Evolutionary conservation across 2,329 filamentous ascomycete genomes (phyloP).

Genomic region (Pestalotiopsis fici): DNA sequence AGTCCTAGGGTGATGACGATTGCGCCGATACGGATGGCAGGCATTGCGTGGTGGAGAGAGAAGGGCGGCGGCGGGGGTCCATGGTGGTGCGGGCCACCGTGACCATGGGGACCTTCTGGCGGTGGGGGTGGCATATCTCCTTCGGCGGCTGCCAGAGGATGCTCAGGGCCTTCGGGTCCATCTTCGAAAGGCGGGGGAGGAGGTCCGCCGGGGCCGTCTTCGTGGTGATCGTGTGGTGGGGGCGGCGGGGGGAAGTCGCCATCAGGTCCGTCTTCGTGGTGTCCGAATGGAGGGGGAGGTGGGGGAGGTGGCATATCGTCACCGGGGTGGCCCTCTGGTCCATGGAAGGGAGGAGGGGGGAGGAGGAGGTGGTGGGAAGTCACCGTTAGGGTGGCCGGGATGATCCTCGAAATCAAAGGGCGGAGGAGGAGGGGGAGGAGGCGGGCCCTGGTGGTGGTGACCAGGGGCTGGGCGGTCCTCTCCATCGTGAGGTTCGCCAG

Average conservation of each 20-base stretch:
- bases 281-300: conserved; percentile 6
- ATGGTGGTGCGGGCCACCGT: conserved; percentile 7
- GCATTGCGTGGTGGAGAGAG: conserved; percentile 12
- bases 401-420: background rate
- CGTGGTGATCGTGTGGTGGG: background rate
- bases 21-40: conserved; percentile 14
- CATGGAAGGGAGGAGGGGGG: conserved; percentile 7
- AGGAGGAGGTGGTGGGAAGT: conserved; percentile 11
- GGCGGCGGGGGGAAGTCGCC: conserved; percentile 9
- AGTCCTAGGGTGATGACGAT: conserved; percentile 24
- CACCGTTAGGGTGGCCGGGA: background rate
- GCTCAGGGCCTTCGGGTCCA: background rate
- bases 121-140: conserved; percentile 9
- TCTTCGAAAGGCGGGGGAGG: conserved; percentile 11
- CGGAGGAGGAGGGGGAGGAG: conserved; percentile 5
- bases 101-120: conserved; percentile 1
- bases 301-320: conserved; percentile 8
- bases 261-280: conserved; percentile 1
- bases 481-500: background rate
- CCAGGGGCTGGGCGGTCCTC: conserved; percentile 3
- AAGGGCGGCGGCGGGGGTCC: conserved; percentile 13
- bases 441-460: conserved; percentile 8
- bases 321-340: background rate
- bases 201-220: conserved; percentile 5
- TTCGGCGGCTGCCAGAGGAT: background rate